phyloP scores from a whole-genome alignment of 2,329 filamentous ascomycete genomes.

The Cladosporium sp. region DNA sequence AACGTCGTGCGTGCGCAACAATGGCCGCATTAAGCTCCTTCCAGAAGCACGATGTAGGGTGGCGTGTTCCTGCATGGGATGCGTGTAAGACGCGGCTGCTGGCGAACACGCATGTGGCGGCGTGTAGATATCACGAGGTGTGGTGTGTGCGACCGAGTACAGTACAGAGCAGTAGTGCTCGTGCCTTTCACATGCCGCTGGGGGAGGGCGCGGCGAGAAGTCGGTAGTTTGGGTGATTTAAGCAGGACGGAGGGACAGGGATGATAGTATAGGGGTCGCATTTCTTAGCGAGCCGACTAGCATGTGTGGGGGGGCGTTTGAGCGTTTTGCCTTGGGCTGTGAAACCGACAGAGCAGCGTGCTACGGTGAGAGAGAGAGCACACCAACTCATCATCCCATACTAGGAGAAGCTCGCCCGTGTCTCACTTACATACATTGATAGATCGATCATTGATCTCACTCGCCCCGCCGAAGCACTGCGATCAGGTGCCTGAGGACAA shows the following conservation, averaged over 20 bases:
- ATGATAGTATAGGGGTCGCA: neutral
- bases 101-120: constrained; percentile 16
- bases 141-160: constrained; percentile 8
- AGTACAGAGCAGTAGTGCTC: constrained; percentile 5
- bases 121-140: constrained; percentile 6
- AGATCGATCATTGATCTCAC: neutral
- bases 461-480: neutral
- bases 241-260: constrained; percentile 1
- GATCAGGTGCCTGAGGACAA: constrained; percentile 3
- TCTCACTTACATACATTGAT: neutral
- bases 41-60: constrained; percentile 12
- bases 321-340: constrained; percentile 6
- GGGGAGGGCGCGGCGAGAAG: neutral
- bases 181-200: constrained; percentile 15
- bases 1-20: constrained; percentile 13
- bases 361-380: constrained; percentile 5
- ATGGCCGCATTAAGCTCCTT: constrained; percentile 15
- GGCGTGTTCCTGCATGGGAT: constrained; percentile 17
- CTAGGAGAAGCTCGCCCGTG: neutral
- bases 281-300: neutral
- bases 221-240: neutral
- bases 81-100: constrained; percentile 19
- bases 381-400: neutral
- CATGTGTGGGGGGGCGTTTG: constrained; percentile 15
- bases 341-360: constrained; percentile 6